Evolutionary conservation across 2,329 filamentous ascomycete species (phyloP).

Genomic region (Dothideomycetes sp.): DNA sequence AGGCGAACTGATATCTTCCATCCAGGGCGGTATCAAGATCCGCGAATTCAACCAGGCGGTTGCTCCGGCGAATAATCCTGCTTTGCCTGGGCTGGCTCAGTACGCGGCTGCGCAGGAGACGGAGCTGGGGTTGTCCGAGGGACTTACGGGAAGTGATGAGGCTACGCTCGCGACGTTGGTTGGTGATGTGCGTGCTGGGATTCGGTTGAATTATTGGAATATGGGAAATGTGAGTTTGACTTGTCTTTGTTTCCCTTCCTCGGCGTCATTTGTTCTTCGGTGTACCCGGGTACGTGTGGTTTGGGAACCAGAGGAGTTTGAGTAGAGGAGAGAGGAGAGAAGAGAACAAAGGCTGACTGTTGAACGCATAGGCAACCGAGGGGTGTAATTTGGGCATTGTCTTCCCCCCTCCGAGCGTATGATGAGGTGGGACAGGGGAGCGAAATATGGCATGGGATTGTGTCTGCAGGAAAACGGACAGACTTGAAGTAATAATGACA

Average conservation of each 20-base stretch:
- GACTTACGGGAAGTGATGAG: constrained; percentile 8
- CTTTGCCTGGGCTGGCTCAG: constrained; percentile 11
- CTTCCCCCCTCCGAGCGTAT: background rate
- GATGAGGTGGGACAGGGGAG: too few species aligned
- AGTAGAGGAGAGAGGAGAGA: too few species aligned
- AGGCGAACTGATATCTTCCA: constrained; percentile 11
- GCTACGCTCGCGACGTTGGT: background rate
- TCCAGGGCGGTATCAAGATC: constrained; percentile 13
- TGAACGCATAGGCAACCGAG: background rate
- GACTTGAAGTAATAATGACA: too few species aligned
- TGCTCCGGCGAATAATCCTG: constrained; percentile 13
- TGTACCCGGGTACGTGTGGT: too few species aligned
- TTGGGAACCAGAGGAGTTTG: too few species aligned
- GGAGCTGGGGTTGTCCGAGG: constrained; percentile 10
- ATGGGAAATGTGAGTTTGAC: background rate
- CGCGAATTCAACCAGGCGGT: constrained; percentile 13
- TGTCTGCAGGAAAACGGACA: too few species aligned
- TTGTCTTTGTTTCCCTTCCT: too few species aligned
- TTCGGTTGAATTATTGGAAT: background rate
- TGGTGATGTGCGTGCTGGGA: background rate
- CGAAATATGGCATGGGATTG: too few species aligned
- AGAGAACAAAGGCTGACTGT: background rate
- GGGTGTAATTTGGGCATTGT: background rate
- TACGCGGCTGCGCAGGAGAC: constrained; percentile 13
- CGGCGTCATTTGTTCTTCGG: too few species aligned